Base-by-base conservation (phyloP, 257 asterid species). In the Solanum boliviense region DNA sequence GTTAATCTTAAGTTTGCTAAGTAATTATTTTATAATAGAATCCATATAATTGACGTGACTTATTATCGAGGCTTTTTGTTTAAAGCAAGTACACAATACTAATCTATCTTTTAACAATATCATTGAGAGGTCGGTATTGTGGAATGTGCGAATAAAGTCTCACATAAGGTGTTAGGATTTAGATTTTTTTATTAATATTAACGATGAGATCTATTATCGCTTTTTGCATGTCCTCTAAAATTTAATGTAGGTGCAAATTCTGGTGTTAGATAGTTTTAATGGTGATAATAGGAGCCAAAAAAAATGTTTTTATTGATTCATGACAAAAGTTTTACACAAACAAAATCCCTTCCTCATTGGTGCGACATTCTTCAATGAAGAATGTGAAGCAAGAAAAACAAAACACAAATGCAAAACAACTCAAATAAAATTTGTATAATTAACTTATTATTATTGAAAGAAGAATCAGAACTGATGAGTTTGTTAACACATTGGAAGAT, bases 401-500 rank as follows among this genome's bases (percentile, higher is more conserved):
- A 39, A 23, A 76, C 60, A 76, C 84, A 38, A 76, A 16, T 36
- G 23, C 84, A 39, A 23, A 82, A 82, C 20, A 48, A 82, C 13
- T 25, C 65, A 46, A 48, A 75, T 29, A 31, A 82, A 29, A 38
- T 38, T 75, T 29, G 68, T 18, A 79, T 27, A 18, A 29, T 36
- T 35, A 74, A 74, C 31, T 11, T 36, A 20, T 60, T 25, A 85
- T 60, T 56, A 56, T 71, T 39, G 21, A 83, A 65, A 72, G 52
- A 88, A 36, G 65, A 3, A 72, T 56, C 34, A 39, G 10, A 65
- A 65, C 32, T 10, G 21, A 48, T 68, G 84, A 34, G 21, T 21
- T 32, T 38, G 15, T 91, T 86, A 94, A 75, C 98, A 95, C 85
- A 90, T 93, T 39, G 97, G 98, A 87, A 93, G 95, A 93, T 95